Conservation (phyloP, 2,329 filamentous ascomycete species). For the Colletotrichum tropicicola region DNA sequence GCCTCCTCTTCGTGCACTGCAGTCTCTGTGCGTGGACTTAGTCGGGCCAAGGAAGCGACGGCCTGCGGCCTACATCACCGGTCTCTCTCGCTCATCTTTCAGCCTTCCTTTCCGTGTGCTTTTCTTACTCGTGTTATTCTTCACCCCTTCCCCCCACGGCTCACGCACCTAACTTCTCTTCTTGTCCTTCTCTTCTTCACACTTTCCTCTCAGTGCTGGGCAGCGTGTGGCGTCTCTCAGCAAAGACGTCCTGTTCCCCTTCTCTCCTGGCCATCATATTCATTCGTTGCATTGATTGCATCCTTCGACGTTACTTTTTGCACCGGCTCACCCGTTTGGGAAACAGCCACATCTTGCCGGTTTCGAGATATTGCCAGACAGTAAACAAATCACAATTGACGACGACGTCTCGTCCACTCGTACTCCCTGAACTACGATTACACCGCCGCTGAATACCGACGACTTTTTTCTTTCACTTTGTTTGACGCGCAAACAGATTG, state of each 20-base stretch:
- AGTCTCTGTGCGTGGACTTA: too few relatives aligned
- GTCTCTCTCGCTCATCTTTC: too few relatives aligned
- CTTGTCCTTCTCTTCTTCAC: constrained; percentile 15
- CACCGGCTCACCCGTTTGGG: not conserved
- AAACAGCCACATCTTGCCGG: constrained; percentile 13
- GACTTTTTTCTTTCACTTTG: too few relatives aligned
- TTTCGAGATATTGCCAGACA: constrained; percentile 16
- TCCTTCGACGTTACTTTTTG: not conserved
- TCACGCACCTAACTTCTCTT: constrained; percentile 23
- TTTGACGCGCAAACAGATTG: too few relatives aligned
- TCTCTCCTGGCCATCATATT: not conserved
- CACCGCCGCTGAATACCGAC: not conserved
- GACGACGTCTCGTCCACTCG: not conserved
- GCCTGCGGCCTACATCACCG: too few relatives aligned
- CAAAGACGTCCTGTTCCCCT: not conserved
- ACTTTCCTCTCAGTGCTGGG: not conserved
- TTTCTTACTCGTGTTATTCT: too few relatives aligned
- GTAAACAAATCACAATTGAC: not conserved
- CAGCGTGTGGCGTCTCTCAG: not conserved
- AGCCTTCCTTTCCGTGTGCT: too few relatives aligned
- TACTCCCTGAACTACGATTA: not conserved
- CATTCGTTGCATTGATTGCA: constrained; percentile 23
- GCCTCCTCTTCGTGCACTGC: too few relatives aligned
- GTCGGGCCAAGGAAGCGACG: too few relatives aligned
- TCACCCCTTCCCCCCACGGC: too few relatives aligned